Percentiles rank a stretch among this genome's conserved stretches.
Evolutionary conservation across 768 basidiomycete genomes (phyloP).

Genomic region (Phlegmacium glaucopus): DNA sequence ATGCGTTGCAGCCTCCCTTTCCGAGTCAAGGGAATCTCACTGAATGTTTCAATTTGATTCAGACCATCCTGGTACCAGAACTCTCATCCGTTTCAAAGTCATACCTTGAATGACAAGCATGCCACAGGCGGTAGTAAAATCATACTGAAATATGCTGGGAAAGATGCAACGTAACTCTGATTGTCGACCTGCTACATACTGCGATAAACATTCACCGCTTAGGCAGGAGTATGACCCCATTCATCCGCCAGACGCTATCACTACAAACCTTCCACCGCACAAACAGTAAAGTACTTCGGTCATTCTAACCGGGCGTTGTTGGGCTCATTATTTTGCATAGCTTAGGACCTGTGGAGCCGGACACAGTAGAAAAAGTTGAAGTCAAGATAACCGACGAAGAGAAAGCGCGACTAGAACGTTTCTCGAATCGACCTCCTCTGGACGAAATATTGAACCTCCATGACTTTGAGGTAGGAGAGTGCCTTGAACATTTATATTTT

Average conservation of each 20-base stretch:
- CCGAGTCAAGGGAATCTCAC: no score
- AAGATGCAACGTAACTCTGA: slow-evolving; percentile 73
- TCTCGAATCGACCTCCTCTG: slow-evolving; percentile 64
- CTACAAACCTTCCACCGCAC: slow-evolving; percentile 72
- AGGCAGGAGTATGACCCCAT: slow-evolving; percentile 85
- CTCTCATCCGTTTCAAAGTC: background rate
- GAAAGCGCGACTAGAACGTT: slow-evolving; percentile 59
- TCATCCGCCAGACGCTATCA: slow-evolving; percentile 83
- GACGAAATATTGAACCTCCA: slow-evolving; percentile 85
- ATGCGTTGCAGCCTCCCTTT: slow-evolving; percentile 11
- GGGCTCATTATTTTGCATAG: slow-evolving; percentile 23
- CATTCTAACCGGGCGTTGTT: background rate
- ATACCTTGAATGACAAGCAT: background rate
- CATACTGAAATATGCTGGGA: slow-evolving; percentile 85
- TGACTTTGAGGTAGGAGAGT: slow-evolving; percentile 41
- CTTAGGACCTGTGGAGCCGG: slow-evolving; percentile 69
- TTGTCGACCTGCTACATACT: background rate
- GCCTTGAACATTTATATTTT: background rate
- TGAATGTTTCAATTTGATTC: background rate
- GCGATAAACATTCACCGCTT: background rate
- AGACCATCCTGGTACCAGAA: slow-evolving; percentile 52
- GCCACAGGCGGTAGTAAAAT: slow-evolving; percentile 75
- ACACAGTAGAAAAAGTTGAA: slow-evolving; percentile 61
- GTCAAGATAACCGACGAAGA: slow-evolving; percentile 70
- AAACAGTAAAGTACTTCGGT: slow-evolving; percentile 58